phyloP scores from a whole-genome alignment of 2,329 filamentous ascomycete species.

The Claviceps maximensis region DNA sequence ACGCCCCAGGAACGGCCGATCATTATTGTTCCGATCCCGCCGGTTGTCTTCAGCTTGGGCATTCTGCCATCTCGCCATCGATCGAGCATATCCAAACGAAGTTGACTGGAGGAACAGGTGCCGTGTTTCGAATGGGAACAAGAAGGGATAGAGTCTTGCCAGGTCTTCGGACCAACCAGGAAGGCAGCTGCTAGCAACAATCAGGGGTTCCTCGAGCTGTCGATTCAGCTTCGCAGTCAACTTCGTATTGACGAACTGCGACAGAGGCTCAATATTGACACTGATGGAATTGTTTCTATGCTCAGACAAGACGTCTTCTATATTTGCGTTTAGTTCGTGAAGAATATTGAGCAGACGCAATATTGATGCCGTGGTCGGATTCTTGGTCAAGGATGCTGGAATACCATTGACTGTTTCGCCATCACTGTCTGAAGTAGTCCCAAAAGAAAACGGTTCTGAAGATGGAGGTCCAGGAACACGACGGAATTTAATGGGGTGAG shows the following conservation, averaged over 20 bases:
- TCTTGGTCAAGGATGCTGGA: constrained; percentile 68
- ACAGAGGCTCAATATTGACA: constrained; percentile 67
- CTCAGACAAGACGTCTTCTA: constrained; percentile 78
- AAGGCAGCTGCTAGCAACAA: constrained; percentile 92
- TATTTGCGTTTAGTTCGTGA: constrained; percentile 82
- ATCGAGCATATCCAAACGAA: constrained; percentile 92
- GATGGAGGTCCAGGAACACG: constrained; percentile 74
- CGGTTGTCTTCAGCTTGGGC: constrained; percentile 67
- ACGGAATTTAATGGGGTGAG: constrained; percentile 86
- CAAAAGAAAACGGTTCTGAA: constrained; percentile 53
- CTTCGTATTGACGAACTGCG: constrained; percentile 97
- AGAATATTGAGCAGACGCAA: constrained; percentile 78
- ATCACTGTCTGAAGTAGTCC: constrained; percentile 29
- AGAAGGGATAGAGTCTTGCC: constrained; percentile 83
- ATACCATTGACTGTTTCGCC: constrained; percentile 47
- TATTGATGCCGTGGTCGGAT: constrained; percentile 76
- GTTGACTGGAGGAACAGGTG: constrained; percentile 96
- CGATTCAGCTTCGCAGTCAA: constrained; percentile 94
- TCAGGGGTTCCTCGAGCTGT: constrained; percentile 88
- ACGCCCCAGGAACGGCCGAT: constrained; percentile 79
- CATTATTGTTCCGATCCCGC: constrained; percentile 77
- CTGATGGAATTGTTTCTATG: constrained; percentile 53
- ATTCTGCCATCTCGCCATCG: constrained; percentile 96
- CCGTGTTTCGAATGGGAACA: constrained; percentile 95
- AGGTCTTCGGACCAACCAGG: constrained; percentile 94